Evolutionary conservation across 1,284 basidiomycete genomes (phyloP).

Genomic region (Pyrrhoderma noxium): DNA sequence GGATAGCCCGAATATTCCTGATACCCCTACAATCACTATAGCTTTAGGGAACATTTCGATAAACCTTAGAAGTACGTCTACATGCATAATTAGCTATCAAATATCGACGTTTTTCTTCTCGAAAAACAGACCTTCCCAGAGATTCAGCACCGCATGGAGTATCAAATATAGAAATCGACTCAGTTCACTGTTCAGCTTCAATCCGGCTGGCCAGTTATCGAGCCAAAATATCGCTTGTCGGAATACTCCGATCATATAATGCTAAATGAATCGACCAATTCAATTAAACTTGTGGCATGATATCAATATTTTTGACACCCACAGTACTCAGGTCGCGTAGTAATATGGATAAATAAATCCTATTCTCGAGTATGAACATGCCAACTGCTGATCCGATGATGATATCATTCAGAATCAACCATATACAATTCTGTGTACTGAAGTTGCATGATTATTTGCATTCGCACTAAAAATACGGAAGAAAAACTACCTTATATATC

Average conservation of each 20-base stretch:
- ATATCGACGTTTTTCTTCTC: background rate
- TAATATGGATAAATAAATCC: constrained; percentile 33
- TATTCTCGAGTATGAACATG: constrained; percentile 60
- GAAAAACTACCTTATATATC: constrained; percentile 29
- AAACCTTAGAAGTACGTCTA: constrained; percentile 28
- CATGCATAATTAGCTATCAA: constrained; percentile 16
- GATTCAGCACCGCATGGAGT: constrained; percentile 53
- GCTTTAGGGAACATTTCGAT: constrained; percentile 40
- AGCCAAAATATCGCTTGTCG: constrained; percentile 70
- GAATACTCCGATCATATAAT: constrained; percentile 25
- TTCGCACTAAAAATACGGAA: constrained; percentile 9
- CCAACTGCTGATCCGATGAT: constrained; percentile 74
- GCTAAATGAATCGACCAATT: background rate
- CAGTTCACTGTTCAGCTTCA: constrained; percentile 94
- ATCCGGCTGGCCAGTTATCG: constrained; percentile 90
- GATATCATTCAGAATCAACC: constrained; percentile 87
- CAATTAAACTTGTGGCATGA: background rate
- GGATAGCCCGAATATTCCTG: constrained; percentile 62
- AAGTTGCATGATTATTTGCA: background rate
- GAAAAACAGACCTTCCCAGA: constrained; percentile 60
- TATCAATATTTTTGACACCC: constrained; percentile 13
- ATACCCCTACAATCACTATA: constrained; percentile 43
- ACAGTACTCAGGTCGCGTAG: constrained; percentile 37
- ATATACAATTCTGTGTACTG: constrained; percentile 87
- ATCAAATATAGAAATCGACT: constrained; percentile 74